Percentiles rank a stretch among this genome's conserved stretches.
phyloP scores from a whole-genome alignment of 2,329 filamentous ascomycete species.

The Fusarium incarnatum region DNA sequence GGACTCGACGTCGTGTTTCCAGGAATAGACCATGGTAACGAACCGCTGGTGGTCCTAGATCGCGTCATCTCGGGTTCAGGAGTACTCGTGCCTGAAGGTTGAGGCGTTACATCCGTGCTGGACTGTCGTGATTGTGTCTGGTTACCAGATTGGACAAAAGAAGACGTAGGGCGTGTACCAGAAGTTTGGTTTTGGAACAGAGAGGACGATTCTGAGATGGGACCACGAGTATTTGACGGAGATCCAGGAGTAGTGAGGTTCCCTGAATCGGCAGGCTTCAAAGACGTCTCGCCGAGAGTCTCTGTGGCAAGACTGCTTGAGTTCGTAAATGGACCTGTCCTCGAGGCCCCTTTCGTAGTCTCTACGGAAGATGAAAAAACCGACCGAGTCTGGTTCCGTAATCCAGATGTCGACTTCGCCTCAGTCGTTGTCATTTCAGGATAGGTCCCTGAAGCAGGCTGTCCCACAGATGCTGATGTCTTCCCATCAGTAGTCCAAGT shows the following conservation, averaged over 20 bases:
- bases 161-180: background rate
- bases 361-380: background rate
- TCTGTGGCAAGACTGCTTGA: background rate
- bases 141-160: background rate
- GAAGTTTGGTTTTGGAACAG: background rate
- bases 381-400: background rate
- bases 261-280: background rate
- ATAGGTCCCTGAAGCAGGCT: conserved; percentile 22
- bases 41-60: conserved; percentile 7
- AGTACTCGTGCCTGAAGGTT: conserved; percentile 2
- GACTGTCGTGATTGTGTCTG: conserved; percentile 1
- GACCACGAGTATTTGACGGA: background rate
- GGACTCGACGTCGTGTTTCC: conserved; percentile 22
- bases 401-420: background rate
- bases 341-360: background rate
- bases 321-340: background rate
- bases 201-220: conserved; percentile 7
- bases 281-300: background rate
- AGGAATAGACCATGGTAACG: conserved; percentile 22
- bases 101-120: background rate
- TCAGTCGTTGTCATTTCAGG: conserved; percentile 2
- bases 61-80: conserved; percentile 14
- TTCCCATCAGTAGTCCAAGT: conserved; percentile 1
- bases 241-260: conserved; percentile 3
- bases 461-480: conserved; percentile 11